Percentiles rank a stretch among this genome's conserved stretches.
These are phyloP conservation scores for Xylogone sp. DNA, from an alignment of 2,329 filamentous ascomycete genomes.

Conservation along the genomic window DNA sequence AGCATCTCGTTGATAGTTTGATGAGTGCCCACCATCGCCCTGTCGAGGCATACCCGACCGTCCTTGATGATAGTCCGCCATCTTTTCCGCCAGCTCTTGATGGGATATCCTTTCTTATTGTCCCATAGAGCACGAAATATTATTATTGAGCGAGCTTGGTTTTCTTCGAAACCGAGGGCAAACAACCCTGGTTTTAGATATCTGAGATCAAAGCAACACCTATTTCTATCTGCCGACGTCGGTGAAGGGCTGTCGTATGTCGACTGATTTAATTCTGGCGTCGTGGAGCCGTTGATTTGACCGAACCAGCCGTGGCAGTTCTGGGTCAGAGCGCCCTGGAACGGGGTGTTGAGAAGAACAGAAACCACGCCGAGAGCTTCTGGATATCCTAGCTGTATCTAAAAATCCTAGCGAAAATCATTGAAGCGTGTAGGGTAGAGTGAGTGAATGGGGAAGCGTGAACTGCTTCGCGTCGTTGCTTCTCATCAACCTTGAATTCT, in stretches of 20 bases:
- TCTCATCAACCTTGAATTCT: neutral
- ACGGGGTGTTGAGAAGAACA: neutral
- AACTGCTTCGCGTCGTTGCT: neutral
- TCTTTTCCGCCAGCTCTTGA: conserved; percentile 16
- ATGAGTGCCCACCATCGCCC: conserved; percentile 38
- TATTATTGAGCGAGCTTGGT: conserved; percentile 8
- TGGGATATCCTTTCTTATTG: conserved; percentile 4
- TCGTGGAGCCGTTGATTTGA: neutral
- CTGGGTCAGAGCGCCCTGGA: neutral
- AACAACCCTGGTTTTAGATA: conserved; percentile 18
- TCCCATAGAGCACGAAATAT: conserved; percentile 3
- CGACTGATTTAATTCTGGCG: conserved; percentile 12
- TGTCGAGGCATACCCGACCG: conserved; percentile 48
- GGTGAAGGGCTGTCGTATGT: conserved; percentile 18
- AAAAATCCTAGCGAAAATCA: neutral
- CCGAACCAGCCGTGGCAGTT: neutral
- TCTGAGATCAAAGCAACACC: conserved; percentile 13
- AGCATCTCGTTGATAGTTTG: conserved; percentile 76
- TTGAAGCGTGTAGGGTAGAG: neutral
- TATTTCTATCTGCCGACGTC: conserved; percentile 16
- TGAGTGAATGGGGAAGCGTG: neutral
- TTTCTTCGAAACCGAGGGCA: conserved; percentile 19
- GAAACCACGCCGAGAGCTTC: neutral
- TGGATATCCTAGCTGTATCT: neutral
- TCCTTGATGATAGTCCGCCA: conserved; percentile 61